Base-by-base conservation (phyloP, 441 rosid genomes). In the Eruca vesicaria region DNA sequence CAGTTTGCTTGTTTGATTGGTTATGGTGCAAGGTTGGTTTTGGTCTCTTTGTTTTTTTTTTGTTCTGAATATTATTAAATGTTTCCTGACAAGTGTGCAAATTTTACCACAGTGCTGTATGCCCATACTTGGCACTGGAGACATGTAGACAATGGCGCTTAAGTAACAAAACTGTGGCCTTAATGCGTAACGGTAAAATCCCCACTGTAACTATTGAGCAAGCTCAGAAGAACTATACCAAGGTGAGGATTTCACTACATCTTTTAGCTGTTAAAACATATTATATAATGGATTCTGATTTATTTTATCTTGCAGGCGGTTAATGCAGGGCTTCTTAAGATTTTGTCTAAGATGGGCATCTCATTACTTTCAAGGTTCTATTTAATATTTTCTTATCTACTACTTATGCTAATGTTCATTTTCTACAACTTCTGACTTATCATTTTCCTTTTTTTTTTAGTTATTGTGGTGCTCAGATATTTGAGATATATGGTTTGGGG, bases 11-110 rank as follows among this genome's bases (percentile, higher is more conserved):
- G 99, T 86, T 80, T 96, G 82, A 90, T 96, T 71, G 99, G 98
- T 81, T 93, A 92, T 83, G 99, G 99, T 67, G 99, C 99, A 79
- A 96, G 99, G 99, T 93, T 70, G 99, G 99, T 93, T 69, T 14
- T n/a, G n/a, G 61, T 59, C 43, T 75, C 78, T 72, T 72, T 75
- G 43, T 19, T 56, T 4, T 12, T 57, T 19, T 56, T 4, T 12
- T 57, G 1, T 11, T 61, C n/a, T 14, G 11, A 35, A 3, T 36
- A 8, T 68, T 33, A 33, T n/a, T 20, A 9, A 33, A 33, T 8
- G 7, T 33, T 72, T 52, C n/a, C n/a, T n/a, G n/a, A n/a, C n/a
- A n/a, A n/a, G n/a, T 78, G 18, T 65, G 35, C 57, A 19, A 5
- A n/a, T 23, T 7, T 74, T 64, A 45, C 52, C 67, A 29, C 88